Base-by-base conservation (phyloP, 2,329 filamentous ascomycete species). In the Seiridium unicorne region DNA sequence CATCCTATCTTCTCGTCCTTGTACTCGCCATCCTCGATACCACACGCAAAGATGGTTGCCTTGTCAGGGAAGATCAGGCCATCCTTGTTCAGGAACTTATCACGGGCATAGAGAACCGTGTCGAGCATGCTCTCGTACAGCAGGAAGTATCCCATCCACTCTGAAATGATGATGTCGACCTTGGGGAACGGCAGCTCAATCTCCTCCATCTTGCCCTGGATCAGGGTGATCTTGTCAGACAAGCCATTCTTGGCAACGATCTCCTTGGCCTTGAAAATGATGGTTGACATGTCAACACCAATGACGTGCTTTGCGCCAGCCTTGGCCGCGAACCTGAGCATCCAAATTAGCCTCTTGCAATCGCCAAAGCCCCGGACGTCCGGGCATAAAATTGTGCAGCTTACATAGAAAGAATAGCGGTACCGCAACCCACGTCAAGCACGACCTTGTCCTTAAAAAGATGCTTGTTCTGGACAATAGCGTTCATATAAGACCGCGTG, bases 181-280 rank as follows among this genome's bases (percentile, higher is more conserved):
- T 98, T 91, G 72, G 92, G 90, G 78, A 90, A 97, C 26, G 95
- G 95, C 64, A 99, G 83, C 72, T 90, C 83, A 51, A 99, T 93
- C 81, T 99, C 95, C 82, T 99, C 95, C 95, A 99, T 99, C 86
- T 99, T 99, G 76, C 95, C 95, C 82, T 98, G 95, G 65, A 99
- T 86, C 62, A 99, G 87, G 57, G 95, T 98, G 76, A 99, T 97
- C 86, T 97, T 96, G 81, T 94, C 90, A 57, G 89, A 85, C 84
- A 99, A 88, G 69, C 94, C 93, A 77, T 99, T 99, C 68, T 84
- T 85, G 74, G 88, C 88, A 73, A 98, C 95, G 66, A 99, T 99
- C 82, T 98, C 91, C 72, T 88, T 89, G 49, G 95, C 95, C 84
- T 99, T 99, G 80, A 96, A 92, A 79, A 99, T 97, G 78, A 99